Evolutionary conservation across 2,329 filamentous ascomycete genomes (phyloP).

Genomic region (Diaporthe sp.): DNA sequence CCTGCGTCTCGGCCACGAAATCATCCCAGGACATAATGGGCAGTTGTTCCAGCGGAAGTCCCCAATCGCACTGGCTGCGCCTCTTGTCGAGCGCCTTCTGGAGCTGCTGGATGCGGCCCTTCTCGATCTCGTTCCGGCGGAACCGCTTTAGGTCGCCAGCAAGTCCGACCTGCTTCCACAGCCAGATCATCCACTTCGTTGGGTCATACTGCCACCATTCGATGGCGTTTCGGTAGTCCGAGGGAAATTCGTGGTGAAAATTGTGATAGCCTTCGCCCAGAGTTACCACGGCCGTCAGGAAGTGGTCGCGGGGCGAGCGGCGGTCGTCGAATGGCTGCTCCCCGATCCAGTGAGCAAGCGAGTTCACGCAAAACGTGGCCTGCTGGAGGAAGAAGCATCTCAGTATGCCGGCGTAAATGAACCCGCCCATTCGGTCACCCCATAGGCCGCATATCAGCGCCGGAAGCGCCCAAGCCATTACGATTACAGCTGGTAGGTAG

Average conservation of each 20-base stretch:
- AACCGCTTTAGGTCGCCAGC: conserved; percentile 92
- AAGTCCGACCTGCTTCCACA: conserved; percentile 85
- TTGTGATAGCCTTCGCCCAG: conserved; percentile 92
- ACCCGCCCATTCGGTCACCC: conserved; percentile 85
- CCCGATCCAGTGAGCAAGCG: conserved; percentile 91
- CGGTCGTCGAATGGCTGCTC: conserved; percentile 94
- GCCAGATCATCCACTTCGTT: conserved; percentile 90
- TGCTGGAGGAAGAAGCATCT: conserved; percentile 92
- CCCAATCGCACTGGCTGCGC: conserved; percentile 86
- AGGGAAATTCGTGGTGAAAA: conserved; percentile 95
- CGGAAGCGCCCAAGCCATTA: conserved; percentile 83
- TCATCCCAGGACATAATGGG: conserved; percentile 90
- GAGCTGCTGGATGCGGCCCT: conserved; percentile 87
- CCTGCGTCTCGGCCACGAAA: conserved; percentile 80
- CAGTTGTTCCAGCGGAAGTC: conserved; percentile 84
- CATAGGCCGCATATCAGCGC: conserved; percentile 83
- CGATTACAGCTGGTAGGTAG: conserved; percentile 83
- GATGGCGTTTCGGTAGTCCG: conserved; percentile 92
- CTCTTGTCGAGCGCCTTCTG: conserved; percentile 95
- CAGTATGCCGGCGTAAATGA: conserved; percentile 87
- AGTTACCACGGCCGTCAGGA: conserved; percentile 87
- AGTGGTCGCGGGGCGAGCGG: conserved; percentile 89
- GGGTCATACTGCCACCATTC: conserved; percentile 93
- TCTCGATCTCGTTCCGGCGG: conserved; percentile 91
- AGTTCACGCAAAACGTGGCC: conserved; percentile 94